These are phyloP conservation scores for Afroboletus lepidellus DNA, from an alignment of 1,284 basidiomycete genomes.

Conservation along the genomic window DNA sequence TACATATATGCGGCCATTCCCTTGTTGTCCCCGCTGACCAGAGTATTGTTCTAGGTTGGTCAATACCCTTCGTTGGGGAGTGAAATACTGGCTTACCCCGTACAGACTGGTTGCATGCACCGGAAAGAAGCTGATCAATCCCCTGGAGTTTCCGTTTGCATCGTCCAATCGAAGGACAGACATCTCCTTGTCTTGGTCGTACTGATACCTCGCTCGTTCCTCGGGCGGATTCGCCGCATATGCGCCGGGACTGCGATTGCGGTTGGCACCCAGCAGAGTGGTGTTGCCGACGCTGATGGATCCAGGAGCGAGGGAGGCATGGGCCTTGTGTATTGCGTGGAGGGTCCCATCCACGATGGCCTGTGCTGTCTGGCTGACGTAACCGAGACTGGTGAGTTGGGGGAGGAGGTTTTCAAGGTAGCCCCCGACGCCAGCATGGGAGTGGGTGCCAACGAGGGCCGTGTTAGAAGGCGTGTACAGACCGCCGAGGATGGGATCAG, in stretches of 20 bases:
- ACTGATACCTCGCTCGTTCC: slow-evolving; percentile 64
- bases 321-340: slow-evolving; percentile 66
- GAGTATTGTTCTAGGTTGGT: slow-evolving; percentile 64
- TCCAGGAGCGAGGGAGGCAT: slow-evolving; percentile 59
- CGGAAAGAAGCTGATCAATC: slow-evolving; percentile 74
- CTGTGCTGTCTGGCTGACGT: slow-evolving; percentile 65
- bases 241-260: slow-evolving; percentile 72
- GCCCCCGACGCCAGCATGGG: slow-evolving; percentile 77
- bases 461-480: slow-evolving; percentile 72
- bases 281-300: slow-evolving; percentile 66
- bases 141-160: slow-evolving; percentile 51
- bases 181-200: slow-evolving; percentile 72
- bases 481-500: slow-evolving; percentile 50
- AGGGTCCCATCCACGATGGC: slow-evolving; percentile 73
- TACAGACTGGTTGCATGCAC: slow-evolving; percentile 82
- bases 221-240: slow-evolving; percentile 70
- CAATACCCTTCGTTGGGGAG: neutral
- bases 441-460: slow-evolving; percentile 77
- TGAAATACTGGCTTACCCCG: slow-evolving; percentile 42
- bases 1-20: slow-evolving; percentile 80
- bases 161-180: slow-evolving; percentile 66
- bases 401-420: slow-evolving; percentile 78
- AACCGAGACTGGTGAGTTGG: slow-evolving; percentile 73
- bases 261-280: slow-evolving; percentile 64
- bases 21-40: slow-evolving; percentile 77